Conservation (phyloP, 805 yeast species). For the Suhomyces canberraensis region DNA sequence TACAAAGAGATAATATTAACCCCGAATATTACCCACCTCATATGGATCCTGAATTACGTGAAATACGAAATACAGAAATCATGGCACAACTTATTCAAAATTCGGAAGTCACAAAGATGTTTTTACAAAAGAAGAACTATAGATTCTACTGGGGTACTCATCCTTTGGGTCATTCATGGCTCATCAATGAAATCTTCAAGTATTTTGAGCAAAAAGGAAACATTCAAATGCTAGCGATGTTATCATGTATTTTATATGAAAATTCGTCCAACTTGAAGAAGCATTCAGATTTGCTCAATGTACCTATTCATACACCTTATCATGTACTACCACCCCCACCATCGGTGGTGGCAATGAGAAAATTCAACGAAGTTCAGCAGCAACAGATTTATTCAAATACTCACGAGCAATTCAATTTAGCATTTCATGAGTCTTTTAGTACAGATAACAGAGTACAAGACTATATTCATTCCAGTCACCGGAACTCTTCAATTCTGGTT, state of each 20-base stretch:
- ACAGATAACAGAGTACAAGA: slow-evolving; percentile 6
- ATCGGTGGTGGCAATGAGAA: slow-evolving; percentile 14
- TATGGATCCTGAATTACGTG: slow-evolving; percentile 5
- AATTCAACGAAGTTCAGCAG: slow-evolving; percentile 9
- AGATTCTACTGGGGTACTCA: slow-evolving; percentile 75
- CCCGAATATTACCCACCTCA: slow-evolving; percentile 5
- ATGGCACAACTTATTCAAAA: slow-evolving; percentile 8
- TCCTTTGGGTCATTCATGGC: slow-evolving; percentile 70
- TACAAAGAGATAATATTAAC: slow-evolving; percentile 17
- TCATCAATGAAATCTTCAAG: slow-evolving; percentile 56
- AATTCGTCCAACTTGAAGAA: slow-evolving; percentile 23
- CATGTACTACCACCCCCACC: slow-evolving; percentile 32
- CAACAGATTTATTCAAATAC: slow-evolving; percentile 1
- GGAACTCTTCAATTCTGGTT: slow-evolving; percentile 9
- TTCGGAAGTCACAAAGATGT: slow-evolving; percentile 8
- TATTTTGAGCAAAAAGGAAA: slow-evolving; percentile 66
- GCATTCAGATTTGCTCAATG: slow-evolving; percentile 20
- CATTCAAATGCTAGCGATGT: slow-evolving; percentile 87
- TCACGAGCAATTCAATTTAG: slow-evolving; percentile 4
- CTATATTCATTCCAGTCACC: slow-evolving; percentile 5
- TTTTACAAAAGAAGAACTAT: slow-evolving; percentile 12
- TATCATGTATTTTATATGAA: slow-evolving; percentile 67
- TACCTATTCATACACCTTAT: slow-evolving; percentile 50
- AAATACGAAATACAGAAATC: slow-evolving; percentile 4
- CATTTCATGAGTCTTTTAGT: slow-evolving; percentile 6